phyloP scores from a whole-genome alignment of 257 asterid genomes.

The Solanum ossicruentum region DNA sequence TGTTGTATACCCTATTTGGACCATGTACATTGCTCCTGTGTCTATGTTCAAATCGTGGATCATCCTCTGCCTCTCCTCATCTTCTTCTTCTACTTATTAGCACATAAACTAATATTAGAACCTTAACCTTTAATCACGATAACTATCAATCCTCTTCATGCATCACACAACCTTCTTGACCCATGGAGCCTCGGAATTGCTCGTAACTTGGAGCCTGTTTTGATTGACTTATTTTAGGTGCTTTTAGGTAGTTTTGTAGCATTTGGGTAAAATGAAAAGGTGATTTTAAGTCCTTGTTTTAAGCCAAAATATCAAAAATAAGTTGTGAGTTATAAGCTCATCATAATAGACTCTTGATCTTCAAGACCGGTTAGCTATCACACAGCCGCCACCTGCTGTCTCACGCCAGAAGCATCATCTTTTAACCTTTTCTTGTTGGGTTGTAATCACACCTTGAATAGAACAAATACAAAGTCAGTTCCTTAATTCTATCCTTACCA shows the following conservation, averaged over 20 bases:
- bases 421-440: not conserved
- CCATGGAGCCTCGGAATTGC: not conserved
- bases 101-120: not conserved
- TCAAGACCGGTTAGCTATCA: not conserved
- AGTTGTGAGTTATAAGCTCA: no score
- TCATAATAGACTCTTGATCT: not conserved
- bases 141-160: not conserved
- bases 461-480: not conserved
- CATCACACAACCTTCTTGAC: not conserved
- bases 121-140: not conserved
- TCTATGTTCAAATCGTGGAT: not conserved
- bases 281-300: no score
- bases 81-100: not conserved
- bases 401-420: not conserved
- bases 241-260: no score
- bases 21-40: no score
- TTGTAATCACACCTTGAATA: not conserved
- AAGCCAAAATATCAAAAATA: no score
- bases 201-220: not conserved
- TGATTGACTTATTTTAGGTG: no score
- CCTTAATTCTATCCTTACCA: not conserved
- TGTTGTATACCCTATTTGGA: not conserved
- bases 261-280: no score
- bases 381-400: not conserved
- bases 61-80: not conserved